Evolutionary conservation across 345 rosid species (phyloP).

Genomic region (Brassica nigra): DNA sequence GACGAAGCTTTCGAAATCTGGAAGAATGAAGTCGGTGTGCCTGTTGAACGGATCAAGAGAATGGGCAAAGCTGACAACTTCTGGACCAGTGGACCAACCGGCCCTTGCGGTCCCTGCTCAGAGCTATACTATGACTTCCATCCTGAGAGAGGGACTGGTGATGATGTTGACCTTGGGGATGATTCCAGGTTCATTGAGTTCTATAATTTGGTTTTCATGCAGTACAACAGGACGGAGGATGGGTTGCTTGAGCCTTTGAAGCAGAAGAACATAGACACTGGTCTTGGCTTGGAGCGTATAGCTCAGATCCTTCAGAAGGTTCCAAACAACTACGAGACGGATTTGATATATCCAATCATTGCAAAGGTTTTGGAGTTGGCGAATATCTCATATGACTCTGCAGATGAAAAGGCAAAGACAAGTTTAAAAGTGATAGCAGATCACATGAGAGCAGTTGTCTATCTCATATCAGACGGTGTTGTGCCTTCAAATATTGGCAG

Average conservation of each 20-base stretch:
- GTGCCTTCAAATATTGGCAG: conserved; percentile 90
- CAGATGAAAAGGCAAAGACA: conserved; percentile 56
- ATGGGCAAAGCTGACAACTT: conserved; percentile 96
- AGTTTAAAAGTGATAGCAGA: conserved; percentile 87
- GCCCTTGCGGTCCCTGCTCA: conserved; percentile 99
- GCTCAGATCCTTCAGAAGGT: conserved; percentile 94
- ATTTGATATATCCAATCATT: conserved; percentile 87
- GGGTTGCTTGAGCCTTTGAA: conserved; percentile 83
- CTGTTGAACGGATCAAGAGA: conserved; percentile 73
- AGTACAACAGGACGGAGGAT: conserved; percentile 83
- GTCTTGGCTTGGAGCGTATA: conserved; percentile 91
- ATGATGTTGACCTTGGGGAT: conserved; percentile 87
- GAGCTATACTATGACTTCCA: conserved; percentile 91
- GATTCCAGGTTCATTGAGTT: conserved; percentile 89
- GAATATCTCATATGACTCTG: conserved; percentile 59
- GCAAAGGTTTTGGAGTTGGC: conserved; percentile 72
- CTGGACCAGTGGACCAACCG: conserved; percentile 91
- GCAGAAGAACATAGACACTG: conserved; percentile 92
- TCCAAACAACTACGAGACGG: conserved; percentile 96
- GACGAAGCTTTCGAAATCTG: conserved; percentile 89
- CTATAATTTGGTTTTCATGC: conserved; percentile 95
- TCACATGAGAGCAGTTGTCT: conserved; percentile 86
- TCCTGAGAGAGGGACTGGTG: conserved; percentile 72
- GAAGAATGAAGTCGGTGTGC: conserved; percentile 79
- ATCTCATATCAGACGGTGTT: conserved; percentile 92